Conservation (phyloP, 495 filamentous ascomycete genomes). For the Aspergillus ostianus region DNA sequence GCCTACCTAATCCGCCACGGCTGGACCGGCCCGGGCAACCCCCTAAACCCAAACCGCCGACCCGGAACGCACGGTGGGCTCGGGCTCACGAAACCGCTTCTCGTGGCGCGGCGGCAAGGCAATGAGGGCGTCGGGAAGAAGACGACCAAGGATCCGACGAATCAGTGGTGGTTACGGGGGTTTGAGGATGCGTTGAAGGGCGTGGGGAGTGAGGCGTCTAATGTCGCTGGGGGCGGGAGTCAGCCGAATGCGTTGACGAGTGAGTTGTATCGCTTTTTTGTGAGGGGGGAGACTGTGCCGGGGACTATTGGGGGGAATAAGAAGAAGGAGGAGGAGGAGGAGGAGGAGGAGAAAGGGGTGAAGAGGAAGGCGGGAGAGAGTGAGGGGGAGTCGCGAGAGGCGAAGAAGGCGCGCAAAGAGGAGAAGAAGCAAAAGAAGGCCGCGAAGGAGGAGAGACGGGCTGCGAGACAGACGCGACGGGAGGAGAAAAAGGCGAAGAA, state of each 20-base stretch:
- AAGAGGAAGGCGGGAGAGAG: slow-evolving; percentile 13
- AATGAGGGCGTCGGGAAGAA: slow-evolving; percentile 69
- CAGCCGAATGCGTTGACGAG: slow-evolving; percentile 42
- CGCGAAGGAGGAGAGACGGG: slow-evolving; percentile 31
- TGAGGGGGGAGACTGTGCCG: slow-evolving; percentile 67
- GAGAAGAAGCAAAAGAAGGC: slow-evolving; percentile 32
- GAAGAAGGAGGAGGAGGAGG: slow-evolving; percentile 17
- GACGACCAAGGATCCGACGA: slow-evolving; percentile 58
- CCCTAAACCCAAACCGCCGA: slow-evolving; percentile 63
- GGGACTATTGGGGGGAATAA: slow-evolving; percentile 54
- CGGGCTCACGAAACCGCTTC: slow-evolving; percentile 66
- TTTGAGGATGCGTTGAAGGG: slow-evolving; percentile 77
- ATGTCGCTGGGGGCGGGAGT: slow-evolving; percentile 6
- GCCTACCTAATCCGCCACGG: slow-evolving; percentile 72
- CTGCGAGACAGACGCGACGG: slow-evolving; percentile 27
- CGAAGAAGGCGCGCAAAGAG: slow-evolving; percentile 23
- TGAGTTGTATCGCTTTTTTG: slow-evolving; percentile 80
- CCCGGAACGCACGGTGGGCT: slow-evolving; percentile 59
- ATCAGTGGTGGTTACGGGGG: slow-evolving; percentile 79
- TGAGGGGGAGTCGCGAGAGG: slow-evolving; percentile 30
- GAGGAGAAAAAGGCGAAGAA: slow-evolving; percentile 11
- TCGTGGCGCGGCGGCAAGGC: slow-evolving; percentile 66
- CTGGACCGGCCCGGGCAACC: slow-evolving; percentile 74
- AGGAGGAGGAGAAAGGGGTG: slow-evolving; percentile 35
- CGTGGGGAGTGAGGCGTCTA: slow-evolving; percentile 34